phyloP scores from a whole-genome alignment of 805 yeast genomes.

The Phaffomyces opuntiae region DNA sequence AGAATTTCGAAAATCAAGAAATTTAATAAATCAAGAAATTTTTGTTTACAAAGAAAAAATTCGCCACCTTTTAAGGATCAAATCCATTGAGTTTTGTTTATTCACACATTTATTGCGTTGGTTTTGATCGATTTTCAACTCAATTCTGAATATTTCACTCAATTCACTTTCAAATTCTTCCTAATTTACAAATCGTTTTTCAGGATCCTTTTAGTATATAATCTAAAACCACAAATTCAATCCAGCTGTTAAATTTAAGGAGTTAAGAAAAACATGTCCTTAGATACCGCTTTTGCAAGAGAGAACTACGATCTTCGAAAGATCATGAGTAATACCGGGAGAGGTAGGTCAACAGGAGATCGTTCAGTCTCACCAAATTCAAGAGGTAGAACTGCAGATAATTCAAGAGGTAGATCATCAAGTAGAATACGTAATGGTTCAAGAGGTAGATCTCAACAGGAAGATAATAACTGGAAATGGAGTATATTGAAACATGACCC shows the following conservation, averaged over 20 bases:
- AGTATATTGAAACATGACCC: slow-evolving; percentile 71
- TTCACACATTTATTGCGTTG: too few relatives aligned
- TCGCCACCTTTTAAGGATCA: too few relatives aligned
- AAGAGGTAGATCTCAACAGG: slow-evolving; percentile 24
- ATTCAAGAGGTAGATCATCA: slow-evolving; percentile 6
- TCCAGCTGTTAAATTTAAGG: neutral
- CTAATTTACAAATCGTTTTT: neutral
- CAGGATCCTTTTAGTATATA: neutral
- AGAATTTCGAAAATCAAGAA: too few relatives aligned
- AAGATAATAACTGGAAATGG: slow-evolving; percentile 38
- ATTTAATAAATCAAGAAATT: too few relatives aligned
- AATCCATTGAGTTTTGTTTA: too few relatives aligned
- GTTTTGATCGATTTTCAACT: too few relatives aligned
- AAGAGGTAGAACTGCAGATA: slow-evolving; percentile 8
- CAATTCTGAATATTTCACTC: too few relatives aligned
- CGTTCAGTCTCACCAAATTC: slow-evolving; percentile 8
- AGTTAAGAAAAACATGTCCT: slow-evolving; percentile 5
- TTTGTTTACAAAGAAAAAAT: too few relatives aligned
- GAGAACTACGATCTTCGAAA: slow-evolving; percentile 7
- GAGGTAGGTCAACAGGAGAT: slow-evolving; percentile 9
- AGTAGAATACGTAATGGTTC: slow-evolving; percentile 16
- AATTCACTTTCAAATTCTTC: too few relatives aligned
- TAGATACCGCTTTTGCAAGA: slow-evolving; percentile 12
- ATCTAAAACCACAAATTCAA: neutral
- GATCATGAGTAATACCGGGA: slow-evolving; percentile 6